Conservation (phyloP, 2,329 filamentous ascomycete genomes). For the Xylaria sp. region DNA sequence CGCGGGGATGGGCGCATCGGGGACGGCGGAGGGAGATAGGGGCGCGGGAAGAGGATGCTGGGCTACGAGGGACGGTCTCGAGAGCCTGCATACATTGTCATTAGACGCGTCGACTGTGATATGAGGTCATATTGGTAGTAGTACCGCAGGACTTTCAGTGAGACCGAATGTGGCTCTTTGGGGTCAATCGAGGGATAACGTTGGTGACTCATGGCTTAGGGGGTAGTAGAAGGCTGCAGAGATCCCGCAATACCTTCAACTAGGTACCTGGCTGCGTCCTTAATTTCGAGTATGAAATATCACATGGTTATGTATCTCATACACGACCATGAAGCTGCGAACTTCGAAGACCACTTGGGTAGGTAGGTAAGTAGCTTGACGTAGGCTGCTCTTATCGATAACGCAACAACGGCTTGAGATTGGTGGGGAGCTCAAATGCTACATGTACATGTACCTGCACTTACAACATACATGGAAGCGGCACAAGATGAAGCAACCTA, state of each 20-base stretch:
- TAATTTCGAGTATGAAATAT: slow-evolving; percentile 1
- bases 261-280: slow-evolving; percentile 1
- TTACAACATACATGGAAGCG: background rate
- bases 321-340: background rate
- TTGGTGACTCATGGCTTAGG: slow-evolving; percentile 57
- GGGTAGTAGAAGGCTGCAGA: slow-evolving; percentile 3
- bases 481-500: background rate
- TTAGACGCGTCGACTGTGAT: background rate
- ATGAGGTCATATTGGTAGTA: slow-evolving; percentile 1
- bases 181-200: slow-evolving; percentile 59
- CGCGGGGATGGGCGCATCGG: slow-evolving; percentile 55
- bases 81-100: slow-evolving; percentile 60
- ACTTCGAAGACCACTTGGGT: background rate
- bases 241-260: slow-evolving; percentile 3
- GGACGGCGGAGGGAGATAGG: slow-evolving; percentile 45
- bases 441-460: background rate
- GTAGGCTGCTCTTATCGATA: background rate
- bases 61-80: slow-evolving; percentile 74
- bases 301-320: slow-evolving; percentile 7
- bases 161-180: slow-evolving; percentile 79
- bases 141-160: slow-evolving; percentile 74
- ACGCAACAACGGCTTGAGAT: background rate
- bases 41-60: slow-evolving; percentile 65
- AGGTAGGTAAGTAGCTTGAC: background rate
- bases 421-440: background rate